Percentiles rank a stretch among this genome's conserved stretches.
phyloP scores from a whole-genome alignment of 2,329 filamentous ascomycete species.

The Teratosphaeria destructans region DNA sequence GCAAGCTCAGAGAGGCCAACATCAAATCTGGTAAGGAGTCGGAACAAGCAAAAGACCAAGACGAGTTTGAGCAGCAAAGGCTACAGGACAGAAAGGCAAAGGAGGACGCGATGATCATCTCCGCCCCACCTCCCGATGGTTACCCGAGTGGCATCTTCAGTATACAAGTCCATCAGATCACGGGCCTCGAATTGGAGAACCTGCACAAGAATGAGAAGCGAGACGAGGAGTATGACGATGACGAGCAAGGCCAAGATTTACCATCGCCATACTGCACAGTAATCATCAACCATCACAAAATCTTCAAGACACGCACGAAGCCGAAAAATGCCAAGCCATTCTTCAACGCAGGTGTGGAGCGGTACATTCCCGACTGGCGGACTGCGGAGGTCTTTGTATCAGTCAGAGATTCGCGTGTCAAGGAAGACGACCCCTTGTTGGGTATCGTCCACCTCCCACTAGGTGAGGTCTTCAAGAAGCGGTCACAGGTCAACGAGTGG shows the following conservation, averaged over 20 bases:
- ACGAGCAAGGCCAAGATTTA: slow-evolving; percentile 52
- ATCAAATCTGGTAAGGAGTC: slow-evolving; percentile 40
- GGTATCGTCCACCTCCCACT: slow-evolving; percentile 62
- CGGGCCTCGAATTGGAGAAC: slow-evolving; percentile 52
- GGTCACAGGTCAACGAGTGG: slow-evolving; percentile 53
- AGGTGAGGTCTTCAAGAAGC: slow-evolving; percentile 48
- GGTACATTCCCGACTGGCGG: slow-evolving; percentile 59
- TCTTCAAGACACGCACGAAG: slow-evolving; percentile 63
- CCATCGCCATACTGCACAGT: slow-evolving; percentile 64
- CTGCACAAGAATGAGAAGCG: slow-evolving; percentile 45
- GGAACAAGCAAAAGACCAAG: slow-evolving; percentile 10
- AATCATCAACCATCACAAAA: slow-evolving; percentile 60
- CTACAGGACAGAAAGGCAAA: slow-evolving; percentile 51
- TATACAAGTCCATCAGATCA: slow-evolving; percentile 64
- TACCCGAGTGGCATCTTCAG: slow-evolving; percentile 58
- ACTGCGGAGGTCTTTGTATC: slow-evolving; percentile 57
- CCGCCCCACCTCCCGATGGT: slow-evolving; percentile 52
- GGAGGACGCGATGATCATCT: slow-evolving; percentile 55
- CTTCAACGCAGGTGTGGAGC: slow-evolving; percentile 66
- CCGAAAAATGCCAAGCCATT: slow-evolving; percentile 70
- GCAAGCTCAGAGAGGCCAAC: slow-evolving; percentile 56
- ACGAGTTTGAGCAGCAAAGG: slow-evolving; percentile 58
- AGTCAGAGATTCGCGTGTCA: slow-evolving; percentile 56
- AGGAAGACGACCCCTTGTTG: slow-evolving; percentile 59
- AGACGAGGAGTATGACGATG: slow-evolving; percentile 39